Evolutionary conservation across 805 yeast species (phyloP).

Genomic region (Tetrapisispora fleetii): DNA sequence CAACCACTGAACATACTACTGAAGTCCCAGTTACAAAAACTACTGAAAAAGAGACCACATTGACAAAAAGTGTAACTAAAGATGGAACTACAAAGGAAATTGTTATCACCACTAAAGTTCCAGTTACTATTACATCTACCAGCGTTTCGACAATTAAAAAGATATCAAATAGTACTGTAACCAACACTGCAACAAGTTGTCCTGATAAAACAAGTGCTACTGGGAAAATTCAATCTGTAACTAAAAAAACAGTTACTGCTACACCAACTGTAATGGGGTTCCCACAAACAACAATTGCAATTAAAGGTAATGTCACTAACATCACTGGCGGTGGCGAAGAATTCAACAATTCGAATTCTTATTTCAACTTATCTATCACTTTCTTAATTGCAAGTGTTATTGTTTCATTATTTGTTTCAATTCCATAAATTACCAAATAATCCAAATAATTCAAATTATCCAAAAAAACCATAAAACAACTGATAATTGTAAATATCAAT

Average conservation of each 20-base stretch:
- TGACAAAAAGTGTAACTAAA: neutral
- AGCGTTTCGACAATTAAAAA: neutral
- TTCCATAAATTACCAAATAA: slow-evolving; percentile 1
- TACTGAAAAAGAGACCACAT: slow-evolving; percentile 1
- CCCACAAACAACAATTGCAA: neutral
- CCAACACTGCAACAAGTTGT: neutral
- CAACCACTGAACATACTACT: neutral
- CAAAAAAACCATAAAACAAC: neutral
- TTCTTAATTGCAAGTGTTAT: slow-evolving; percentile 10
- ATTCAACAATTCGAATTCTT: slow-evolving; percentile 9
- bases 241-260: neutral
- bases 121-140: neutral
- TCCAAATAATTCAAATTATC: no score
- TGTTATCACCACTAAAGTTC: slow-evolving; percentile 1
- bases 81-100: neutral
- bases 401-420: slow-evolving; percentile 9
- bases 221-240: neutral
- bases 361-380: slow-evolving; percentile 10
- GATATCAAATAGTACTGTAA: neutral
- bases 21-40: neutral
- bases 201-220: neutral
- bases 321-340: slow-evolving; percentile 3
- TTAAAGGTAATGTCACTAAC: neutral
- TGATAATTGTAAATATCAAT: no score
- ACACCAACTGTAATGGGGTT: neutral